Base-by-base conservation (phyloP, 306 rosid species). In the Cyamopsis tetragonoloba region DNA sequence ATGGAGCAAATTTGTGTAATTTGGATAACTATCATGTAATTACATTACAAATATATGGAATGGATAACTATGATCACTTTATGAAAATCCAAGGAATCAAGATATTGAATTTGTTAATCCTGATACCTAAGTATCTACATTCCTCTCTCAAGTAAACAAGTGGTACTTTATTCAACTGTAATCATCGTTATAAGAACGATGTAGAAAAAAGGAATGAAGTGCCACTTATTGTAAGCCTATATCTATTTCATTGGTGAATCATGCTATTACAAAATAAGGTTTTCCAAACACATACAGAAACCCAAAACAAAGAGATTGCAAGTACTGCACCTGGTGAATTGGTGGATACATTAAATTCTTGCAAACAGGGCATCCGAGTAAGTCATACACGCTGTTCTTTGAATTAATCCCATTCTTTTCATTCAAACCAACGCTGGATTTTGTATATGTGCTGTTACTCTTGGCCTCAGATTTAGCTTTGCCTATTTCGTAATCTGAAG, bases 321-420 rank as follows among this genome's bases (percentile, higher is more conserved):
- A 68, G 43, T 20, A 63, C 68, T 47, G 68, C 42, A 89, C 98
- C 91, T 93, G 98, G 83, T 87, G 85, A 69, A 93, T 93, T 51
- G 96, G 98, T 35, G 97, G 98, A 82, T 93, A 89, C 97, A 89
- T 93, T 81, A 88, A 73, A 57, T 77, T 84, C 28, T 79, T 81
- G 85, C 98, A 93, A 57, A 86, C 89, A 26, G 96, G 88, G 76
- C 98, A 93, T 72, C 87, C 87, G 1, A 93, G 97, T 64, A 93
- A 80, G 77, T 93, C 96, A 20, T 84, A 83, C 76, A 89, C 95
- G 0, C 87, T 96, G 74, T 86, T 89, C 65, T 88, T 82, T 32
- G 98, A 83, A 80, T 76, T 80, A 47, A 76, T 39, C 69, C 83
- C 86, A 27, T 68, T 77, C 73, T 83, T 89, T 73, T 86, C 91